Evolutionary conservation across 805 yeast species (phyloP), one percentile per base, ranked within the genome.

Genomic region (Kregervanrija pseudodelftensis): DNA sequence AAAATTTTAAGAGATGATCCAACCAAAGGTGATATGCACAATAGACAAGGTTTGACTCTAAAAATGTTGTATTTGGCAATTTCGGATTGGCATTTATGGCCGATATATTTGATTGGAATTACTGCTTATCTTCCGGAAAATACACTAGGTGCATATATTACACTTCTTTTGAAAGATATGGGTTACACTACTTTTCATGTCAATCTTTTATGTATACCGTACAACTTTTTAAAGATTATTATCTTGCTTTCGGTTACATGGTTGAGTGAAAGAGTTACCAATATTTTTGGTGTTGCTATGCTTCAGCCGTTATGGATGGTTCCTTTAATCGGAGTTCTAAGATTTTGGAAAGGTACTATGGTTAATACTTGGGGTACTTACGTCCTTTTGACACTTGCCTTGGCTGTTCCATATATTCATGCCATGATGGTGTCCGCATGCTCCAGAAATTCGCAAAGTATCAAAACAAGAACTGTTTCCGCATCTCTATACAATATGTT

Each of bases 401-500:
- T 76, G 33, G 73, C 72, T 17, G 65, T 69, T 33, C 76, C 80
- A 0, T 69, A 70, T 36, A 63, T 72, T n/a, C 78, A 77, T 61
- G 76, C 84, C 1, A 60, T 80, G 40, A 64, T 73, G 47, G 80
- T 77, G 28, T 65, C 76, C 28, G 77, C 85, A 80, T 72, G 78
- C 45, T 79, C 88, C 0, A 59, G 75, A 30, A 81, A 81, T 53
- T 72, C 86, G 9, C 75, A 77, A 57, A 69, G 82, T 1, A 83
- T 82, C 28, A 63, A 81, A n/a, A 65, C 77, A 2, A 66, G 90
- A 52, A 76, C 88, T 0, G 79, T 82, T 4, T 72, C 82, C 11
- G 77, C 86, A 0, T 79, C 88, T 0, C 46, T 82, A 39, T 80
- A 76, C 55, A 83, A 82, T 54, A 79, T 81, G 69, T 73, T 70